Base-by-base conservation (phyloP, 345 rosid genomes). In the Acer campestre region DNA sequence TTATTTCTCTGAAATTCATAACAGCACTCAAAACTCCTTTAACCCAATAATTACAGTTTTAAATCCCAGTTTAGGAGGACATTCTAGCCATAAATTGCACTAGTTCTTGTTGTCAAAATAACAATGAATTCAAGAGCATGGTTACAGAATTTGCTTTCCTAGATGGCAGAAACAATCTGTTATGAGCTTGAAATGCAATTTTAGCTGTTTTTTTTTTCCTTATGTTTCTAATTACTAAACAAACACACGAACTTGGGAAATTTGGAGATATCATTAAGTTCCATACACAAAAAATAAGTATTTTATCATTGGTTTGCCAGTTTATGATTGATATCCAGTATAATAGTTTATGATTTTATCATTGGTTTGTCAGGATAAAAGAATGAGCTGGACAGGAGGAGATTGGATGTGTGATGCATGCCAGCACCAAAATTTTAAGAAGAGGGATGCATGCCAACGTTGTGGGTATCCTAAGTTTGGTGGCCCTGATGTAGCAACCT, bases 371-470 rank as follows among this genome's bases (percentile, higher is more conserved):
- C 63, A 75, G 81, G 78, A 64, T 73, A 66, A 73, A 61, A 79
- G 75, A 78, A 93, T 93, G 98, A 93, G 88, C 86, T 88, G 92
- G 92, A 56, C 83, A 56, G 94, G 96, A 86, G 96, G 94, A 86
- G 98, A 93, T 29, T 93, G 98, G 98, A 82, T 89, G 85, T 93
- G 98, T 23, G 88, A 84, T 7, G 94, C 92, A 14, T 93, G 98
- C 81, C 88, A 89, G 27, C 92, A 93, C 74, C 82, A 86, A 83
- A 93, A 93, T 75, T 93, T 93, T 87, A 91, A 90, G 73, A 93
- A 85, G 83, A 79, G 98, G 76, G 96, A 93, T 31, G 75, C 78
- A 42, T 93, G 98, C 78, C 96, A 91, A 44, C 86, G 87, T 42
- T 93, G 98, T n/a, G 83, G 86, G 42, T 91, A 90, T 63, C 96